A percentile compares a stretch with the other conserved stretches of the same genome.
phyloP scores from a whole-genome alignment of 768 basidiomycete genomes.

The Cystofilobasidium capitatum region DNA sequence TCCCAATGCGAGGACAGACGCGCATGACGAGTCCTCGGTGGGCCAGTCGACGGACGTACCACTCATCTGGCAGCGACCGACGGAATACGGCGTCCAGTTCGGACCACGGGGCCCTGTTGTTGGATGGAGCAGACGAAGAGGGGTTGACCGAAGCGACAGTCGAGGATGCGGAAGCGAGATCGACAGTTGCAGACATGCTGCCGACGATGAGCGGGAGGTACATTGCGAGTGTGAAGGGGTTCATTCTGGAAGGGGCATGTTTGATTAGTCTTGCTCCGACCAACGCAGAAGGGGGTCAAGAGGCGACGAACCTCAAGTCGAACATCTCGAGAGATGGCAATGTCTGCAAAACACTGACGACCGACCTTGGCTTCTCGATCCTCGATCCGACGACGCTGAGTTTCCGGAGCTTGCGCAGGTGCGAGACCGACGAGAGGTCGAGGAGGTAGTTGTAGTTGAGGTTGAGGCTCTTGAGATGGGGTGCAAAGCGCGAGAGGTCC shows the following conservation, averaged over 20 bases:
- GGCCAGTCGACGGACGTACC: conserved; percentile 73
- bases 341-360: conserved; percentile 60
- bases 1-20: conserved; percentile 53
- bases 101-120: conserved; percentile 47
- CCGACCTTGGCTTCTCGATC: conserved; percentile 59
- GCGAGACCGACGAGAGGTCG: conserved; percentile 49
- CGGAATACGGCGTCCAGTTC: conserved; percentile 78
- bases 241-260: conserved; percentile 53
- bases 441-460: conserved; percentile 89
- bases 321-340: conserved; percentile 77
- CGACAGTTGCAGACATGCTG: conserved; percentile 41
- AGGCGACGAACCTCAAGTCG: conserved; percentile 61
- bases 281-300: background rate
- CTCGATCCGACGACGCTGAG: conserved; percentile 74
- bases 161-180: conserved; percentile 4
- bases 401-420: conserved; percentile 63
- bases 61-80: conserved; percentile 75
- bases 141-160: conserved; percentile 7
- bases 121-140: background rate
- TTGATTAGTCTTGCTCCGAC: background rate
- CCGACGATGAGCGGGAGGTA: conserved; percentile 78
- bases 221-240: conserved; percentile 91
- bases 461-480: conserved; percentile 83
- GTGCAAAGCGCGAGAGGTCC: conserved; percentile 55
- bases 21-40: conserved; percentile 85